Evolutionary conservation across 2,329 filamentous ascomycete genomes (phyloP).

Genomic region (Colletotrichum ledebouriae): DNA sequence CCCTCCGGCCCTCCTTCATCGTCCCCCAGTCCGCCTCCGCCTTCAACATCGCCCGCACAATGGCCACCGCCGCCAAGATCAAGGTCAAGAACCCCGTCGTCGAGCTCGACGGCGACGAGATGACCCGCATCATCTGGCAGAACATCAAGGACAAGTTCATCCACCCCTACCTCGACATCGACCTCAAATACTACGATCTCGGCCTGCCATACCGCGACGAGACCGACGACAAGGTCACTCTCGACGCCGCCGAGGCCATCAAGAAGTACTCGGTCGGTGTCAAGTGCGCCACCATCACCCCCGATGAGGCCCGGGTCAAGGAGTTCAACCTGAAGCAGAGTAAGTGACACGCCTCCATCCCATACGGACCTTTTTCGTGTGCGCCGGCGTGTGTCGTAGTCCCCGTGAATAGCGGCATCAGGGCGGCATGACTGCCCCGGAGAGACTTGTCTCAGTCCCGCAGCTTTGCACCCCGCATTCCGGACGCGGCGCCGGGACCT

Average conservation of each 20-base stretch:
- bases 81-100: slow-evolving; percentile 99
- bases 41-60: slow-evolving; percentile 56
- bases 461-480: slow-evolving; percentile 18
- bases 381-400: slow-evolving; percentile 11
- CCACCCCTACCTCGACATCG: slow-evolving; percentile 93
- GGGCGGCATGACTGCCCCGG: neutral
- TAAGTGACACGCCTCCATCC: slow-evolving; percentile 58
- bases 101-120: slow-evolving; percentile 94
- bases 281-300: slow-evolving; percentile 99
- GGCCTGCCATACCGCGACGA: slow-evolving; percentile 95
- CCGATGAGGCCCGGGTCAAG: slow-evolving; percentile 94
- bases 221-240: slow-evolving; percentile 95
- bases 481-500: slow-evolving; percentile 22
- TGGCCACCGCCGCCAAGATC: slow-evolving; percentile 81
- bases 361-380: neutral
- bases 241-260: slow-evolving; percentile 96
- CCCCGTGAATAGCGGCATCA: neutral
- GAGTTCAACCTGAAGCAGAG: slow-evolving; percentile 99
- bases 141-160: slow-evolving; percentile 99
- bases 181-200: slow-evolving; percentile 98
- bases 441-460: slow-evolving; percentile 19
- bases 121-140: slow-evolving; percentile 99
- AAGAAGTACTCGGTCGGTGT: slow-evolving; percentile 99
- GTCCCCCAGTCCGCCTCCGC: slow-evolving; percentile 36
- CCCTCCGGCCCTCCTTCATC: slow-evolving; percentile 38